A percentile compares a stretch with the other conserved stretches of the same genome.
phyloP scores from a whole-genome alignment of 148 eudicot genomes.

The Fagopyrum tataricum region DNA sequence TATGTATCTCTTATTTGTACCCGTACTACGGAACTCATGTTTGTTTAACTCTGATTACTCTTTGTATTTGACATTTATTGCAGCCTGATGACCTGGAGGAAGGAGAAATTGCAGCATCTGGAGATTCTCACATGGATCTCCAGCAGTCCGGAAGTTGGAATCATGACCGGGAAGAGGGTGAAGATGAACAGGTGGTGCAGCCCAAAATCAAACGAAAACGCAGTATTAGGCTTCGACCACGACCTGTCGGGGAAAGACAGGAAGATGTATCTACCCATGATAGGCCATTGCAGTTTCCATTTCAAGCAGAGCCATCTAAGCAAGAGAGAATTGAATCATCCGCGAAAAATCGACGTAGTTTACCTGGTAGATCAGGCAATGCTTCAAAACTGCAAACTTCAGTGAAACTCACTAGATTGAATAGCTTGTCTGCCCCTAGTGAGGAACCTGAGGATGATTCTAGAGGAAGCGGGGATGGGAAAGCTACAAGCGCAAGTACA shows the following conservation, averaged over 20 bases:
- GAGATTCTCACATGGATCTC: slow-evolving; percentile 78
- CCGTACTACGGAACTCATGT: slow-evolving; percentile 5
- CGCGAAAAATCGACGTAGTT: slow-evolving; percentile 39
- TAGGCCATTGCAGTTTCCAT: slow-evolving; percentile 53
- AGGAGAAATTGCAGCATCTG: slow-evolving; percentile 82
- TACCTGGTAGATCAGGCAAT: slow-evolving; percentile 47
- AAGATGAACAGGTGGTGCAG: slow-evolving; percentile 93
- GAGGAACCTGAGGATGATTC: slow-evolving; percentile 47
- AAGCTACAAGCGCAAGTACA: slow-evolving; percentile 35
- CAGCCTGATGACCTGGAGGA: slow-evolving; percentile 87
- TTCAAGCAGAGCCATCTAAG: slow-evolving; percentile 43
- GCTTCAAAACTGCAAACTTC: slow-evolving; percentile 50
- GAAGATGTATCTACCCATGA: slow-evolving; percentile 54
- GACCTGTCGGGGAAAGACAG: slow-evolving; percentile 42
- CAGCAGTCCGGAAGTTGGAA: slow-evolving; percentile 96
- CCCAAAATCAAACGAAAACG: slow-evolving; percentile 82
- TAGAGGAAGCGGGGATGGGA: slow-evolving; percentile 54
- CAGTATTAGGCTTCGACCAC: slow-evolving; percentile 75
- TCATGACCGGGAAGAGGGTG: slow-evolving; percentile 93
- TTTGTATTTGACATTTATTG: slow-evolving; percentile 21
- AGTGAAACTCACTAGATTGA: slow-evolving; percentile 43
- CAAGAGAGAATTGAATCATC: slow-evolving; percentile 44
- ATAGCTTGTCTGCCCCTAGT: slow-evolving; percentile 29
- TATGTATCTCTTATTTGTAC: slow-evolving; percentile 9
- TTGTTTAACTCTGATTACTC: slow-evolving; percentile 13